phyloP scores from a whole-genome alignment of 2,329 filamentous ascomycete species.

The Colletotrichum graminicola region DNA sequence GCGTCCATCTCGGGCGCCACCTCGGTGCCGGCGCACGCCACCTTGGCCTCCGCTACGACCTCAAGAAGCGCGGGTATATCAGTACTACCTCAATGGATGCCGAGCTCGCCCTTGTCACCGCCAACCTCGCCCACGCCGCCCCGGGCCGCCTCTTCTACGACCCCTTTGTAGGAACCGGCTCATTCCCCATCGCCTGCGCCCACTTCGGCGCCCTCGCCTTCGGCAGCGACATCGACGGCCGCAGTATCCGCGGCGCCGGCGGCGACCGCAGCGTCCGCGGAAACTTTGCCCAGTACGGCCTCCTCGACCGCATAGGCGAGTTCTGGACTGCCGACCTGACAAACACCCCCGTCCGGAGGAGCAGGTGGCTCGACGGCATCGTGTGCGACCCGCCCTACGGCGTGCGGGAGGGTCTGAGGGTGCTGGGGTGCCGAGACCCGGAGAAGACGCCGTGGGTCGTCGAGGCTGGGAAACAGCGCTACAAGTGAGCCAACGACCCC shows the following conservation, averaged over 20 bases:
- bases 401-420: conserved; percentile 89
- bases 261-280: conserved; percentile 64
- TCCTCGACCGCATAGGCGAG: conserved; percentile 76
- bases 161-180: conserved; percentile 95
- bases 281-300: conserved; percentile 88
- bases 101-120: conserved; percentile 89
- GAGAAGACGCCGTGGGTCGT: conserved; percentile 70
- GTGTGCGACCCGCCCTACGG: conserved; percentile 97
- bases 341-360: conserved; percentile 78
- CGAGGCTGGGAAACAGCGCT: conserved; percentile 76
- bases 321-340: conserved; percentile 89
- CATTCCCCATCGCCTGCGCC: conserved; percentile 89
- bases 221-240: conserved; percentile 93
- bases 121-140: conserved; percentile 86
- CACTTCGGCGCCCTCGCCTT: conserved; percentile 88
- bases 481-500: conserved; percentile 65
- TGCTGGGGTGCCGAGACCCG: conserved; percentile 82
- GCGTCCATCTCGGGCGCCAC: conserved; percentile 78
- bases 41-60: conserved; percentile 79
- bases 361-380: conserved; percentile 84
- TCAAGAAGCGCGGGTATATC: conserved; percentile 95
- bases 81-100: conserved; percentile 98
- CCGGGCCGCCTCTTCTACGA: conserved; percentile 93
- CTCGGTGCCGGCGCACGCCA: conserved; percentile 76
- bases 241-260: conserved; percentile 83